Base-by-base conservation (phyloP, 1,284 basidiomycete species). In the Ceratobasidium sp. region DNA sequence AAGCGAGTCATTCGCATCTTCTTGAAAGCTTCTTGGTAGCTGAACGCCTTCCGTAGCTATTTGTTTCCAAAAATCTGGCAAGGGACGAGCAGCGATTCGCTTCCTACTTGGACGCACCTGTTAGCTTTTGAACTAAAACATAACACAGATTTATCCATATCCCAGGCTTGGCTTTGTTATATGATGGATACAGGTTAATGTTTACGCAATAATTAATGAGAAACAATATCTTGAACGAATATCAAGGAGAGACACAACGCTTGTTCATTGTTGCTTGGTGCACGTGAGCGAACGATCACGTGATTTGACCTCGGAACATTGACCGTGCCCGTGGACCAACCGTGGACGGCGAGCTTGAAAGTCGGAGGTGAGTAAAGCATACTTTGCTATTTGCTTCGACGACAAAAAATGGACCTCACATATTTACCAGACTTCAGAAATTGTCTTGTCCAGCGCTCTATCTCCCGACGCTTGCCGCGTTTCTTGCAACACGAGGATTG, bases 271-370 rank as follows among this genome's bases (percentile, higher is more conserved):
- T 35, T 23, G 2, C 7, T 41, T 32, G 14, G 35, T 43, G 35
- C 50, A 69, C 52, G 43, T 44, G 50, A 35, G 23, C 6, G 4
- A 1, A 18, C 21, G 18, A 28, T 14, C 63, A 35, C 61, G 61
- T 66, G 63, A 69, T 41, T 21, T 69, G 66, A 58, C 66, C 66
- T 70, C 54, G 66, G 66, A 67, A 67, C 64, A 41, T 26, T 14
- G 21, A 14, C n/a, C 18, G 64, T 67, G 64, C 64, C 64, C 64
- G 64, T 67, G 64, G 64, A 67, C 64, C 64, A 67, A 67, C 64
- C 64, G 64, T 67, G 64, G 64, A 67, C 64, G 64, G 64, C 50
- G 50, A 54, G 66, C n/a, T 46, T 70, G n/a, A 57, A 57, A 43
- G 35, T 43, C n/a, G 41, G 44, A 28, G 41, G 66, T 57, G n/a